Evolutionary conservation across 139 green algal species (phyloP).

Genomic region (Pleodorina starrii): DNA sequence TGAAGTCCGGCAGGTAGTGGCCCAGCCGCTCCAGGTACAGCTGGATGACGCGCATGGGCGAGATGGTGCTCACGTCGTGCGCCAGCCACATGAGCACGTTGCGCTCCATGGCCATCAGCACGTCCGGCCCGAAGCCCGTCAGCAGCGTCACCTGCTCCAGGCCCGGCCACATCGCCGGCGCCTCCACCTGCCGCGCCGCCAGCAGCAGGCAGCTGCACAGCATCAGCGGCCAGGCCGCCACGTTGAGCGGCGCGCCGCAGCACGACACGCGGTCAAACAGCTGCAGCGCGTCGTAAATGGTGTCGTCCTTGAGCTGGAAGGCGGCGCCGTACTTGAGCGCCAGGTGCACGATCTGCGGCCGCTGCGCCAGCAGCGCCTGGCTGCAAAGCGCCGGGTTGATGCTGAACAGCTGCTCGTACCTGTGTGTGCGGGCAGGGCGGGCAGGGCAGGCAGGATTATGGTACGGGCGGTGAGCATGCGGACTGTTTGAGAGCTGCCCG

Average conservation of each 20-base stretch:
- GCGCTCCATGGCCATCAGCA: slow-evolving; percentile 57
- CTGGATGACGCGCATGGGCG: slow-evolving; percentile 77
- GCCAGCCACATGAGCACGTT: slow-evolving; percentile 54
- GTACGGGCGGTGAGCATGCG: too few relatives aligned
- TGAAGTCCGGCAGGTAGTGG: slow-evolving; percentile 63
- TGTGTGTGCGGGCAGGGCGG: neutral
- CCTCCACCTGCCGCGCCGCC: slow-evolving; percentile 35
- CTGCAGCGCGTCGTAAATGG: slow-evolving; percentile 63
- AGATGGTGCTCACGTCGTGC: slow-evolving; percentile 76
- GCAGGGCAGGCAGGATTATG: too few relatives aligned
- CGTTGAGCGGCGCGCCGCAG: slow-evolving; percentile 51
- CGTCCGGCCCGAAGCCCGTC: slow-evolving; percentile 53
- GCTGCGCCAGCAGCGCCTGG: slow-evolving; percentile 55
- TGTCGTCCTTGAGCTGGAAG: slow-evolving; percentile 59
- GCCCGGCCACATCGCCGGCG: slow-evolving; percentile 31
- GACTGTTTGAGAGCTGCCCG: too few relatives aligned
- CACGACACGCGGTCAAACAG: slow-evolving; percentile 61
- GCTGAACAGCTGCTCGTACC: slow-evolving; percentile 49
- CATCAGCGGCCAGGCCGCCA: slow-evolving; percentile 54
- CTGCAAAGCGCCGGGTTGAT: slow-evolving; percentile 52
- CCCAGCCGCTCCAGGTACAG: slow-evolving; percentile 88
- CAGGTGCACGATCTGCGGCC: slow-evolving; percentile 61
- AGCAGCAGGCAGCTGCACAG: slow-evolving; percentile 61
- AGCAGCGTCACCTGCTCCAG: slow-evolving; percentile 45
- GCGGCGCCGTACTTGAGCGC: slow-evolving; percentile 60